Base-by-base conservation (phyloP, 2,329 filamentous ascomycete species). In the Colletotrichum sp. region DNA sequence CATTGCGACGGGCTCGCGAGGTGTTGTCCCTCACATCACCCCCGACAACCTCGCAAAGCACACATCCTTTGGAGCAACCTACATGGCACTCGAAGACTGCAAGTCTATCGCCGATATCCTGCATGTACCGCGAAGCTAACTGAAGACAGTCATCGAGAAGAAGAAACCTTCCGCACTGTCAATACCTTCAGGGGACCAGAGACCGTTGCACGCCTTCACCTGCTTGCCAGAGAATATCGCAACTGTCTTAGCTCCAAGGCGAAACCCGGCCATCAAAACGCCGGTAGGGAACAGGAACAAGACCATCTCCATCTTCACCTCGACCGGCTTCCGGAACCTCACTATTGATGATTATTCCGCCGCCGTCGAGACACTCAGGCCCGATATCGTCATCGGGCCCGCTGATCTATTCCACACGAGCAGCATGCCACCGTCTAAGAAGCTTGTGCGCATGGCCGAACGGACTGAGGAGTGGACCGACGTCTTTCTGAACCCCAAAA, bases 41-140 rank as follows among this genome's bases (percentile, higher is more conserved):
- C 96, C 96, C 52, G 97, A 99, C 87, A 94, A 94, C 77, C 88
- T 97, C 78, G 84, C 86, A 55, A 93, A 92, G 71, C 88, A 94
- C 80, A 92, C 93, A 1, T 83, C 90, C 7, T 88, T 98, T 75
- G 87, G 88, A 32, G 94, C 94, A 30, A 89, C 95, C 5, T 98
- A 98, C 82, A 88, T 97, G 81, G 95, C 94, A 1, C 87, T 99
- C 32, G 97, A 99, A 88, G 97, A 99, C 84, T 99, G 97, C 98
- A 89, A 85, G 94, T 85, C 5, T 8, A 67, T n/a, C 24, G 16
- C 24, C 34, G 22, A 30, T 6, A 84, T 32, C 48, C 24, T 74
- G 16, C n/a, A 65, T 18, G 32, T 30, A 3, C 22, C 24, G 36
- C 2, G 8, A n/a, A 39, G 32, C 74, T 71, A 26, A 76, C 66